Percentiles rank a stretch among this genome's conserved stretches.
phyloP scores from a whole-genome alignment of 352 stramenopile genomes.

The Globisporangium polare region DNA sequence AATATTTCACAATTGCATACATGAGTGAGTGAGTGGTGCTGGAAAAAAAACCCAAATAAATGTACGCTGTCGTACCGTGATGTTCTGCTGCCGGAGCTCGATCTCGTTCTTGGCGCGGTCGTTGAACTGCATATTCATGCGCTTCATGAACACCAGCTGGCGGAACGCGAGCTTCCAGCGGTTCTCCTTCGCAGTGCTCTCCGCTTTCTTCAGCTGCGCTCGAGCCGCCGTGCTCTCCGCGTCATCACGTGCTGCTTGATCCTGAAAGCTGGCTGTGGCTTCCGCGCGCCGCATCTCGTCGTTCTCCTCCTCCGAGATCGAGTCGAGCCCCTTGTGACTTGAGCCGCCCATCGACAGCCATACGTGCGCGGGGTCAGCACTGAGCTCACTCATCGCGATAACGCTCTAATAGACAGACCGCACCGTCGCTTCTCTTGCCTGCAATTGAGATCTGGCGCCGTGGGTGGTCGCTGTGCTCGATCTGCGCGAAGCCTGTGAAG shows the following conservation, averaged over 20 bases:
- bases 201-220: background rate
- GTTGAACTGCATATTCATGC: constrained; percentile 80
- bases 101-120: constrained; percentile 77
- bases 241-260: background rate
- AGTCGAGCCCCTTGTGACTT: constrained; percentile 3
- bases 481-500: no score
- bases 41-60: background rate
- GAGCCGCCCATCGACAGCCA: background rate
- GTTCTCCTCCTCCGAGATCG: constrained; percentile 14
- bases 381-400: background rate
- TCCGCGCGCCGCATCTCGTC: constrained; percentile 12
- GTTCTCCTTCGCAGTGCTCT: constrained; percentile 30
- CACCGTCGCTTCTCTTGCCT: no score
- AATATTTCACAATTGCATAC: constrained; percentile 1
- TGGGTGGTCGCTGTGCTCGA: no score
- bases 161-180: constrained; percentile 76
- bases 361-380: background rate
- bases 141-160: constrained; percentile 82
- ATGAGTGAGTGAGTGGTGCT: background rate
- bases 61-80: constrained; percentile 34
- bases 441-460: no score
- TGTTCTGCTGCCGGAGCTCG: constrained; percentile 72
- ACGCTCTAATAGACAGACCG: no score
- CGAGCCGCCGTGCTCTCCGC: background rate
- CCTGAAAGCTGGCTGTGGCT: background rate